Conservation (phyloP, 345 rosid genomes). For the Brassica juncea region DNA sequence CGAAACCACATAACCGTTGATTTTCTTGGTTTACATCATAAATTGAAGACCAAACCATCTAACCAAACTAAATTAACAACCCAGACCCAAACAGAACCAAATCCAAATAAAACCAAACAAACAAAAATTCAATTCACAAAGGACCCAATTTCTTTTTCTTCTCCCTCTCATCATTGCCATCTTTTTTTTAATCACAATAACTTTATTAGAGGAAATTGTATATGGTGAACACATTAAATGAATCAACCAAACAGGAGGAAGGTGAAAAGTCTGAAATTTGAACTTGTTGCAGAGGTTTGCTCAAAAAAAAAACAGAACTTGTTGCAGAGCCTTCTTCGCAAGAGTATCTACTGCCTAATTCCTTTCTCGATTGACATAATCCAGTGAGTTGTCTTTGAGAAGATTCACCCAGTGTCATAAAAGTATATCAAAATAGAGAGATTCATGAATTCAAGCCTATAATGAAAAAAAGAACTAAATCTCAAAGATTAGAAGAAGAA, state of each 20-base stretch:
- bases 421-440: no score
- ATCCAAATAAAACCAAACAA: not conserved
- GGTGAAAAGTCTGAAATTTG: not conserved
- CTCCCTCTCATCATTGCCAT: not conserved
- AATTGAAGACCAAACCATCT: not conserved
- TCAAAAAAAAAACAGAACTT: no score
- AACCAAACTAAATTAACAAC: not conserved
- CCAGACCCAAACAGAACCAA: not conserved
- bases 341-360: no score
- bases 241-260: not conserved
- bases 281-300: no score
- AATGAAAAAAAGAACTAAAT: no score
- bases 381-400: no score
- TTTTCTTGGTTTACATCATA: not conserved
- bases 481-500: no score
- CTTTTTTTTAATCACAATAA: not conserved
- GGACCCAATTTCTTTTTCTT: not conserved
- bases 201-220: not conserved
- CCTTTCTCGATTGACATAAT: no score
- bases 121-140: not conserved
- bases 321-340: no score
- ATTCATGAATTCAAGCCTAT: no score
- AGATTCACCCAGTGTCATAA: no score
- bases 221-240: not conserved
- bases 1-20: not conserved